Base-by-base conservation (phyloP, 2,329 filamentous ascomycete genomes). In the Pseudogymnoascus sp. region DNA sequence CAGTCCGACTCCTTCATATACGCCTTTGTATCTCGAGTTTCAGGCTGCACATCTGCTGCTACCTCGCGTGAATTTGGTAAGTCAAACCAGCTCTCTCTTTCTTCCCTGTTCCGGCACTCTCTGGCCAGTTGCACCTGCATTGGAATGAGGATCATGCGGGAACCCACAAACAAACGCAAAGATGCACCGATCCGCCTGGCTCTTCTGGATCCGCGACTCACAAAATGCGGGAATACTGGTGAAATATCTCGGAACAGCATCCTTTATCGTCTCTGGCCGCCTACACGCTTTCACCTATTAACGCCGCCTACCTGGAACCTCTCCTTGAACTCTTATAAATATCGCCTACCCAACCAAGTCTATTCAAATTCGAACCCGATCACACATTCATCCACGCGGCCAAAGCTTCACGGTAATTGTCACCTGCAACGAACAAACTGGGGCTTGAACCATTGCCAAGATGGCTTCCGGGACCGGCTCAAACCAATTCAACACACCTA, bases 1-100 rank as follows among this genome's bases (percentile, higher is more conserved):
- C 42, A 3, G 14, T 52, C 41, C 23, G 23, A 12, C 23, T 23
- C 42, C 25, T 28, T 28, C 9, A 52, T 52, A 52, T 52, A 52
- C 42, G 11, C 14, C 42, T 52, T 52, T 52, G 23, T 52, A 16
- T 52, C 8, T 28, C 14, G 14, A 52, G 42, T 52, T 52, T 30
- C 30, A 59, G 30, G 55, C 22, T 59, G 55, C 55, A 30, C 30
- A 59, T 38, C 55, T 59, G 55, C 55, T 38, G 55, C n/a, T 59
- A 35, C 55, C 55, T 25, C 16, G 23, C 16, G 42, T 52, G 42
- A 52, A 52, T 16, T 28, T 52, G 42, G 42, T 52, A 30, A 52
- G 42, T 52, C 42, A 52, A 28, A 28, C 23, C 23, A 52, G 28
- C 41, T 6, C 23, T 52, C 42, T 52, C 23, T 52, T 52, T 52